Conservation (phyloP, 2,329 filamentous ascomycete species). For the Diaporthe humulicola region DNA sequence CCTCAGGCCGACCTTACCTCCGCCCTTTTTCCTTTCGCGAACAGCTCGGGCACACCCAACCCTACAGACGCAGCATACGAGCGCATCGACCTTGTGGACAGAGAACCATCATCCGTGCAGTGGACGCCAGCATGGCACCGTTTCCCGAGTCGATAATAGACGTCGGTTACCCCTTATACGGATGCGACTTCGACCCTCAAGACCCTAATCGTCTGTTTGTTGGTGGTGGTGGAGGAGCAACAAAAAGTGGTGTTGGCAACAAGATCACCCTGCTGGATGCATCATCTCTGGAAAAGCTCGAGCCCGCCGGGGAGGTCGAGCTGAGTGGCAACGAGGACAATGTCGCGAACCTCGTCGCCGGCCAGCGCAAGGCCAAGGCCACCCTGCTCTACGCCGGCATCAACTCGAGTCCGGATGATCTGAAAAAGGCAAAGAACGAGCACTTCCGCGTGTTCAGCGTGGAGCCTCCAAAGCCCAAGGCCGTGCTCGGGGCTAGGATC, state of each 20-base stretch:
- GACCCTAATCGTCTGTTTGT: constrained; percentile 83
- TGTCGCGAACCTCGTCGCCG: constrained; percentile 83
- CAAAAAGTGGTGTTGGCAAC: constrained; percentile 85
- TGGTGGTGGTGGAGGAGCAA: constrained; percentile 88
- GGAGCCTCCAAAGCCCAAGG: constrained; percentile 50
- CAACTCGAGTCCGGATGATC: constrained; percentile 81
- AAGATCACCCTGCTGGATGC: constrained; percentile 84
- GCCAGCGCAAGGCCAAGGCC: constrained; percentile 68
- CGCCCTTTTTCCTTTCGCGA: neutral
- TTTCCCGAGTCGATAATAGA: constrained; percentile 71
- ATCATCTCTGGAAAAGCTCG: constrained; percentile 73
- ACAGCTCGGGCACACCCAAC: neutral
- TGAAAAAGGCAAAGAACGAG: constrained; percentile 82
- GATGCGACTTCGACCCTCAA: constrained; percentile 88
- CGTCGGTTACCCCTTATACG: constrained; percentile 87
- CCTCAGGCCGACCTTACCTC: neutral
- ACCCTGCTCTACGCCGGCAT: constrained; percentile 80
- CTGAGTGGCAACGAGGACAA: constrained; percentile 90
- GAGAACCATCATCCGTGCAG: neutral
- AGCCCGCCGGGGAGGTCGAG: constrained; percentile 78
- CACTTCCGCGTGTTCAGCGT: constrained; percentile 85
- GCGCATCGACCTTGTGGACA: neutral
- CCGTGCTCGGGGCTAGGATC: constrained; percentile 56
- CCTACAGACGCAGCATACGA: neutral
- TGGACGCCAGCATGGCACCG: constrained; percentile 43